A percentile compares a stretch with the other conserved stretches of the same genome.
Conservation (phyloP, 1,284 basidiomycete genomes). For the Neolentinus lepideus region DNA sequence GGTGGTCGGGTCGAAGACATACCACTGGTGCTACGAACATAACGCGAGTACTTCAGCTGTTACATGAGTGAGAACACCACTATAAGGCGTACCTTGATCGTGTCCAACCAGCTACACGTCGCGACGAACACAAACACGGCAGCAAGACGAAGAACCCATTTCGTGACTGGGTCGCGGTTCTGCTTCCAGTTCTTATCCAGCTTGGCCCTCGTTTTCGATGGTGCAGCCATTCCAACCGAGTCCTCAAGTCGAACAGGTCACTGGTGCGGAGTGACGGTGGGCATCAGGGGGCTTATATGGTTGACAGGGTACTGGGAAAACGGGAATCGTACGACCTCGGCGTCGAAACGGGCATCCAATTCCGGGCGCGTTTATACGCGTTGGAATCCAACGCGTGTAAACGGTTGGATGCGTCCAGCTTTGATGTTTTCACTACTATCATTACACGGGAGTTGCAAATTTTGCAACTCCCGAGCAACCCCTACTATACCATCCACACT, state of each 20-base stretch:
- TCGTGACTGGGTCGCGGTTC: conserved; percentile 12
- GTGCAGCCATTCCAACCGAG: background rate
- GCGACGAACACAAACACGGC: conserved; percentile 33
- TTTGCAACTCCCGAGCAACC: no score
- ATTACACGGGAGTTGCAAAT: no score
- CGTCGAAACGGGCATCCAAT: background rate
- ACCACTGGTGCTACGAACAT: conserved; percentile 42
- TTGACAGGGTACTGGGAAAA: background rate
- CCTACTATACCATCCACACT: no score
- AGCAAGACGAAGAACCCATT: conserved; percentile 40
- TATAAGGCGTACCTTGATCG: conserved; percentile 29
- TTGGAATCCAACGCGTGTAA: no score
- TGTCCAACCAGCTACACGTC: conserved; percentile 33
- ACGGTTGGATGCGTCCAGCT: no score
- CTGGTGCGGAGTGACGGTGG: no score
- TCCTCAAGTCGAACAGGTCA: no score
- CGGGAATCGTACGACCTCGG: background rate
- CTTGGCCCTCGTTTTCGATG: background rate
- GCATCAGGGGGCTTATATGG: background rate
- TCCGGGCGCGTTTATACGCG: no score
- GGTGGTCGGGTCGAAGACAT: conserved; percentile 63
- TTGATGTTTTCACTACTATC: no score
- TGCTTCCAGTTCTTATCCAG: background rate
- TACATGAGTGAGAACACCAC: background rate
- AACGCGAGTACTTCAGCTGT: background rate